Evolutionary conservation across 2,329 filamentous ascomycete species (phyloP).

Genomic region (Penicillium expansum): DNA sequence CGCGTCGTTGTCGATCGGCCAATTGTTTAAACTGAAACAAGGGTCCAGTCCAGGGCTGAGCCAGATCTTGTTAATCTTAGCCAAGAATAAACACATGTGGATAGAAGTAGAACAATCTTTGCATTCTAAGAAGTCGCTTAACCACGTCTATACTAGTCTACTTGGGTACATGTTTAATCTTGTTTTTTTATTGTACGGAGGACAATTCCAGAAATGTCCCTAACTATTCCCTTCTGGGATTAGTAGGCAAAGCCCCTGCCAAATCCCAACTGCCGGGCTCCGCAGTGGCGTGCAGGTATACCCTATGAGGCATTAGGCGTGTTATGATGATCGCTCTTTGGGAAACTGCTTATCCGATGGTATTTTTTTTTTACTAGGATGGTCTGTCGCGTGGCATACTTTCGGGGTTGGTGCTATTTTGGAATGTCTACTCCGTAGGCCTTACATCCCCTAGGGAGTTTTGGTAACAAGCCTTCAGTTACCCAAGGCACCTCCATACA

Average conservation of each 20-base stretch:
- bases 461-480: neutral
- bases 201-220: neutral
- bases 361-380: neutral
- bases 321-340: neutral
- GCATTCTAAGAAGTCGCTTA: neutral
- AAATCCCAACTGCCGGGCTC: slow-evolving; percentile 23
- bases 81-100: slow-evolving; percentile 1
- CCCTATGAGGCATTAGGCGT: neutral
- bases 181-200: neutral
- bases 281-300: slow-evolving; percentile 7
- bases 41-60: slow-evolving; percentile 20
- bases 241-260: slow-evolving; percentile 11
- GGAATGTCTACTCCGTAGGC: slow-evolving; percentile 6
- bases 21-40: slow-evolving; percentile 17
- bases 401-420: slow-evolving; percentile 8
- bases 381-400: slow-evolving; percentile 1
- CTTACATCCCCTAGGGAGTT: neutral
- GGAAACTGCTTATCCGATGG: neutral
- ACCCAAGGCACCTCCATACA: neutral
- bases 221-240: slow-evolving; percentile 11
- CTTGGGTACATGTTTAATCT: neutral
- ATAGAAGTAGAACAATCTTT: neutral
- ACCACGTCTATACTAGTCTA: neutral
- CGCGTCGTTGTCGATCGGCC: slow-evolving; percentile 12
- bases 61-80: slow-evolving; percentile 14